Base-by-base conservation (phyloP, 176 grass and related monocot species). In the Melocanna baccifera region DNA sequence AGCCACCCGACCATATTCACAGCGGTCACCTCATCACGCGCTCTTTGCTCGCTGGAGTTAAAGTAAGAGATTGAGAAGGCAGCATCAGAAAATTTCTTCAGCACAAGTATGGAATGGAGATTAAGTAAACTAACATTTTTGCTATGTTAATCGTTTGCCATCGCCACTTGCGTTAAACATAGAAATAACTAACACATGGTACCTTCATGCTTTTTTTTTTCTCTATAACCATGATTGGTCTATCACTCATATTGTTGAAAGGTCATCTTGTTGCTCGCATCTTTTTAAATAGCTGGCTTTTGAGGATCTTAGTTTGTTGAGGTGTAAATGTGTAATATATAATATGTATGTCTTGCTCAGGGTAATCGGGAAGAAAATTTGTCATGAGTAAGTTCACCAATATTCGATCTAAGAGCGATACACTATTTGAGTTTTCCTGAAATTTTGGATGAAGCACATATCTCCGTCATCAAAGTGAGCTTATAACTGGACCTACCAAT, bases 31-130 rank as follows among this genome's bases (percentile, higher is more conserved):
- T 62, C 80, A 79, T 91, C 75, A 91, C 12, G 89, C 76, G 9
- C 50, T 78, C 80, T 91, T 91, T 51, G 73, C 73, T 52, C 87
- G 71, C 83, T 86, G 73, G 34, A 77, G 63, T 77, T 52, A 81
- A 76, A 64, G n/a, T n/a, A n/a, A 71, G 25, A 71, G 40, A 47
- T 63, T 58, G 16, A 82, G 25, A 72, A 48, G 26, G 22, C 42
- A 81, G 1, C 11, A 80, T 45, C 26, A 80, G 16, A 59, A 57
- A 57, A 48, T 58, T 45, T 43, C 14, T 57, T 59, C 23, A 36
- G 11, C 56, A 3, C 40, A 20, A 78, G 14, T 10, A 22, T 41
- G 12, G 57, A 12, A 61, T 61, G 57, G 57, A 61, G 57, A 28
- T 61, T 26, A 26, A 26, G 58, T 13, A 26, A 28, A 26, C 58